Conservation (phyloP, 495 filamentous ascomycete genomes). For the Aspergillus biplanus region DNA sequence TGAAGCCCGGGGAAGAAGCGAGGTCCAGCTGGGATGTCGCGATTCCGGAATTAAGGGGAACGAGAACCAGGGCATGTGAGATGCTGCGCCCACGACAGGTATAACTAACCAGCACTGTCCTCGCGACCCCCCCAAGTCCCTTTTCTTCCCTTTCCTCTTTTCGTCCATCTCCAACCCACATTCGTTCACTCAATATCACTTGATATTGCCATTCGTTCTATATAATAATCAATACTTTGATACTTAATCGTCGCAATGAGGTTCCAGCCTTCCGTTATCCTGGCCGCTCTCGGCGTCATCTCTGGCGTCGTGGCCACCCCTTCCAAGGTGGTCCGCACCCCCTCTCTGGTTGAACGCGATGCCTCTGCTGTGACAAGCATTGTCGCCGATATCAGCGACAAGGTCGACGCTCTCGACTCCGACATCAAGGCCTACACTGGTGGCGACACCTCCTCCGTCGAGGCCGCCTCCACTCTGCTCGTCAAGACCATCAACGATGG, state of each 20-base stretch:
- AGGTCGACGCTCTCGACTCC: slow-evolving; percentile 35
- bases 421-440: slow-evolving; percentile 41
- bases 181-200: slow-evolving; percentile 6
- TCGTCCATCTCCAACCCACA: not conserved
- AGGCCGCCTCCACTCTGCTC: slow-evolving; percentile 34
- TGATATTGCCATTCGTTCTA: not conserved
- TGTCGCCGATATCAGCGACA: slow-evolving; percentile 33
- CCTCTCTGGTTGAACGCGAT: slow-evolving; percentile 35
- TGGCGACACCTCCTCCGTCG: slow-evolving; percentile 30
- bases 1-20: not conserved
- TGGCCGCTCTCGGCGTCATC: slow-evolving; percentile 15
- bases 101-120: not conserved
- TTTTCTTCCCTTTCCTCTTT: not conserved
- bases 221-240: slow-evolving; percentile 1
- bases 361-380: slow-evolving; percentile 35
- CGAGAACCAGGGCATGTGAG: not conserved
- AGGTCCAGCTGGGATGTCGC: not conserved
- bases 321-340: slow-evolving; percentile 20
- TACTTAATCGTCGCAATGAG: slow-evolving; percentile 7
- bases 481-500: slow-evolving; percentile 34
- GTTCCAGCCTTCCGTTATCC: slow-evolving; percentile 6
- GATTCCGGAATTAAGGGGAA: not conserved
- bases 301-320: slow-evolving; percentile 27
- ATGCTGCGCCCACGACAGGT: not conserved
- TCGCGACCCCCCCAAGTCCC: not conserved